phyloP scores from a whole-genome alignment of 2,329 filamentous ascomycete species.

The Harringtonia lauricola region DNA sequence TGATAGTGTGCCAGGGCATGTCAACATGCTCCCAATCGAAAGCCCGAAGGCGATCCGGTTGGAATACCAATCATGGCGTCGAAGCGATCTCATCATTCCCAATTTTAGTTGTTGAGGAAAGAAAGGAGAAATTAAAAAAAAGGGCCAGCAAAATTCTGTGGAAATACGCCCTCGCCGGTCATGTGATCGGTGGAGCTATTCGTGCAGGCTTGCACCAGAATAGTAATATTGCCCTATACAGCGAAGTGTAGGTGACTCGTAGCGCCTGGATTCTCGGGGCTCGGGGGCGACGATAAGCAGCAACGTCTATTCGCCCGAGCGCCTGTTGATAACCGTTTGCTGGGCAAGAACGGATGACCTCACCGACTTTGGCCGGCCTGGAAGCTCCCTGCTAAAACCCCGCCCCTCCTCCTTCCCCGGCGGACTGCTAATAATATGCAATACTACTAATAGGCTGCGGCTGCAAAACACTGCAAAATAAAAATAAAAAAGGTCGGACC shows the following conservation, averaged over 20 bases:
- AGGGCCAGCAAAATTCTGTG: slow-evolving; percentile 5
- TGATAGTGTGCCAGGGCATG: slow-evolving; percentile 51
- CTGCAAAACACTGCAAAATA: too few species aligned
- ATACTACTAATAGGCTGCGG: too few species aligned
- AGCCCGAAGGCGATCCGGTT: slow-evolving; percentile 12
- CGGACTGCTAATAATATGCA: background rate
- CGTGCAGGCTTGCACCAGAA: too few species aligned
- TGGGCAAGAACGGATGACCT: slow-evolving; percentile 2
- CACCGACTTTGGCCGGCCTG: slow-evolving; percentile 3
- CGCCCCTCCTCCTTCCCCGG: too few species aligned
- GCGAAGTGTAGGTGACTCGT: too few species aligned
- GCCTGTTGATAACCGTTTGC: background rate
- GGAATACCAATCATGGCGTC: slow-evolving; percentile 41
- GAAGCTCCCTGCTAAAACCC: background rate
- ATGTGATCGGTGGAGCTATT: slow-evolving; percentile 1
- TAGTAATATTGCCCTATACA: too few species aligned
- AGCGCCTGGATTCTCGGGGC: too few species aligned
- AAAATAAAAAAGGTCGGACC: slow-evolving; percentile 1
- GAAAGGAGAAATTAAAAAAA: slow-evolving; percentile 15
- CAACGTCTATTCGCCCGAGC: too few species aligned
- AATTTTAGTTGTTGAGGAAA: slow-evolving; percentile 61
- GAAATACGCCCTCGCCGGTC: background rate
- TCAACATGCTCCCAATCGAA: slow-evolving; percentile 48
- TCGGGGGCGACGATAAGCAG: too few species aligned
- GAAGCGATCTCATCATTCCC: slow-evolving; percentile 65